Evolutionary conservation across 2,329 filamentous ascomycete species (phyloP), one percentile per base, ranked within the genome.

Genomic region (Alternaria sp.): DNA sequence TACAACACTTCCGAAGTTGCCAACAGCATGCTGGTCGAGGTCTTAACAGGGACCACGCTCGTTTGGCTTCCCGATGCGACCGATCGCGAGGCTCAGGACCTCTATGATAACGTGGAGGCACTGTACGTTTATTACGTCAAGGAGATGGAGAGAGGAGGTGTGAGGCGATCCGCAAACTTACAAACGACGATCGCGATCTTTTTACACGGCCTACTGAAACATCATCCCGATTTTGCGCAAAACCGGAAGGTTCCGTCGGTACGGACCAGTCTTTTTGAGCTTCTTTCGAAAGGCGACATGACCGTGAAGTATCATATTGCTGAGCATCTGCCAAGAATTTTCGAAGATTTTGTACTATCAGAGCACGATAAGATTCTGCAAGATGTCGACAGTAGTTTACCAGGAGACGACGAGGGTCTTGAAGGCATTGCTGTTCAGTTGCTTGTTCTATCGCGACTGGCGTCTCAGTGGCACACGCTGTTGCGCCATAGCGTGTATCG

Each of bases 401-500:
- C 94, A 0, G 84, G 83, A 3, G 88, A 96, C 63, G 81, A 85
- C 4, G 85, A 88, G 31, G 89, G 88, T 76, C 79, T 84, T 11
- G 93, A 97, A 76, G 94, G 93, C 0, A 94, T 98, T 66, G 91
- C 92, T 0, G 85, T 96, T 63, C 88, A 95, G 5, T 80, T 98
- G 3, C 86, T 91, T 61, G 86, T 92, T 8, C 80, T 98, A 10
- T 86, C 90, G 1, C 87, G 88, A 54, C 80, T 99, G 57, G 95
- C 91, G 24, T 91, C 92, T 29, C 80, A 83, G 50, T 98, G 94
- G 91, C 88, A 92, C 58, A 96, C 93, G 0, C 82, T 98, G 21
- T 83, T 97, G 41, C 89, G 93, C 51, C 88, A 90, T 63, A 93
- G 92, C 65, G 90, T 96, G 17, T 99, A 97, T 74, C 90, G 95